Conservation (phyloP, 305 asterid genomes). For the Rubia peregrina region DNA sequence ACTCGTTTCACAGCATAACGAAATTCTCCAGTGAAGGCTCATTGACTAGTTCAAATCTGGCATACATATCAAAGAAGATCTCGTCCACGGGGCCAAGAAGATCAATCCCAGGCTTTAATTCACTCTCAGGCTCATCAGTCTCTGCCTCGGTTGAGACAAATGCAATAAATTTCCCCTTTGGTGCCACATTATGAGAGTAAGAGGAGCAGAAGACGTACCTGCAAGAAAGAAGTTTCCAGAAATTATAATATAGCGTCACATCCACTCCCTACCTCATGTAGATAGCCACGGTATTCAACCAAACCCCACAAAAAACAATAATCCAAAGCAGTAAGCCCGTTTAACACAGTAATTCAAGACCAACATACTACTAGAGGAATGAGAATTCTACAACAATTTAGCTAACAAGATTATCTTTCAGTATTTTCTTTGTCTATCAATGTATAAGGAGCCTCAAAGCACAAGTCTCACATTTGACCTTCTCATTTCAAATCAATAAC, state of each 20-base stretch:
- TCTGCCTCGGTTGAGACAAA: conserved; percentile 96
- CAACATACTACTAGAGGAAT: not conserved
- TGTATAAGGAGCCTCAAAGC: not conserved
- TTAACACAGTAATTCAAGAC: not conserved
- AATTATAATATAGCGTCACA: not conserved
- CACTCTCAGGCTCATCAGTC: conserved; percentile 78
- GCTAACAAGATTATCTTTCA: not conserved
- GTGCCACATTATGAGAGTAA: conserved; percentile 95
- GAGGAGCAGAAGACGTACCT: conserved; percentile 98
- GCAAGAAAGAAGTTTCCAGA: conserved; percentile 18
- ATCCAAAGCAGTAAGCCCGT: not conserved
- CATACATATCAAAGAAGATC: conserved; percentile 80
- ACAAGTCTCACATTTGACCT: not conserved
- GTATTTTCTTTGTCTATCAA: not conserved
- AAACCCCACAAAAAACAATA: not conserved
- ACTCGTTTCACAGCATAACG: too few species aligned
- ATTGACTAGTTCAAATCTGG: conserved; percentile 59
- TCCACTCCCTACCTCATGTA: not conserved
- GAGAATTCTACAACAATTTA: not conserved
- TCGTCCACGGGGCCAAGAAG: conserved; percentile 96
- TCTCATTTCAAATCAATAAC: not conserved
- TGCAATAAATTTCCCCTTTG: conserved; percentile 90
- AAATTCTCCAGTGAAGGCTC: too few species aligned
- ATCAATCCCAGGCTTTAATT: conserved; percentile 82
- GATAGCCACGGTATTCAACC: not conserved